phyloP scores from a whole-genome alignment of 805 yeast genomes.

The Diddensiella santjacobensis region DNA sequence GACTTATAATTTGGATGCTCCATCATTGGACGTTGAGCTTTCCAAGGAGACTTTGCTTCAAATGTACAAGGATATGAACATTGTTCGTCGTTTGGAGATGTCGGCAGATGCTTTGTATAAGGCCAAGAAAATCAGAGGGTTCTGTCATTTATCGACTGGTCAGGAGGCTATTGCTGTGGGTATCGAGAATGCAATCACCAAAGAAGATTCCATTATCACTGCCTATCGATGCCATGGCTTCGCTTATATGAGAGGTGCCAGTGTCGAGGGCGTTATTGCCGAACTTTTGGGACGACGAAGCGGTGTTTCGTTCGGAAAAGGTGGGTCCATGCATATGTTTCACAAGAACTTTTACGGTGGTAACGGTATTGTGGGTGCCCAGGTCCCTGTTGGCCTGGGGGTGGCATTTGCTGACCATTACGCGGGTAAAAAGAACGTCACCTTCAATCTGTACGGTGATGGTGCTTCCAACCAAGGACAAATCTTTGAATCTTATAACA shows the following conservation, averaged over 20 bases:
- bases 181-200: constrained; percentile 88
- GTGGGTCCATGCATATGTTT: constrained; percentile 99
- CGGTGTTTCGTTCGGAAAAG: constrained; percentile 96
- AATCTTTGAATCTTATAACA: constrained; percentile 95
- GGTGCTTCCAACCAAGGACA: constrained; percentile 99
- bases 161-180: constrained; percentile 99
- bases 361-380: constrained; percentile 99
- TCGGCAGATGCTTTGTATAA: constrained; percentile 97
- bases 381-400: constrained; percentile 97
- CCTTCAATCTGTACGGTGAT: constrained; percentile 93
- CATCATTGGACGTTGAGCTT: constrained; percentile 69
- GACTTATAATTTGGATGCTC: constrained; percentile 76
- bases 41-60: constrained; percentile 75
- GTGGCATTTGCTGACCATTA: constrained; percentile 98
- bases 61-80: constrained; percentile 95
- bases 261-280: constrained; percentile 85
- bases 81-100: constrained; percentile 94
- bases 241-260: constrained; percentile 92
- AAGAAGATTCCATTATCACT: constrained; percentile 85
- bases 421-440: constrained; percentile 62
- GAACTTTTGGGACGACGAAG: constrained; percentile 95
- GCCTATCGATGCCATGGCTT: constrained; percentile 99
- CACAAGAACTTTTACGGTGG: constrained; percentile 97
- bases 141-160: constrained; percentile 97
- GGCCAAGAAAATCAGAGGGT: constrained; percentile 97